phyloP scores from a whole-genome alignment of 805 yeast species.

The Hanseniaspora valbyensis region DNA sequence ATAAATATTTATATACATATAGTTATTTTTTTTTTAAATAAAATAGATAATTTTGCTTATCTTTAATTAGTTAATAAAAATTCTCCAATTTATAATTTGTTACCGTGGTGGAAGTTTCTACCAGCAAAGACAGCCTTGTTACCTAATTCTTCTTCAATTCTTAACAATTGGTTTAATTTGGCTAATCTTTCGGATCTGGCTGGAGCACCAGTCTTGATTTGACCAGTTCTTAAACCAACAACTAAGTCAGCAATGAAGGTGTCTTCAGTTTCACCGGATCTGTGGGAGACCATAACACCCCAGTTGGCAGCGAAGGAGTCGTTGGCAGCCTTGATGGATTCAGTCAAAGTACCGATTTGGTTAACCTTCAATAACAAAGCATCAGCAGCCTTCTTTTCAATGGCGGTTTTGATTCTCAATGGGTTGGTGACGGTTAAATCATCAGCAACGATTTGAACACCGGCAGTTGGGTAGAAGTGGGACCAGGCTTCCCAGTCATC shows the following conservation, averaged over 20 bases:
- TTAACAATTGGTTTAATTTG: conserved; percentile 93
- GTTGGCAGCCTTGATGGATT: conserved; percentile 93
- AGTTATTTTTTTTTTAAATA: not conserved
- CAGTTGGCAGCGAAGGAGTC: conserved; percentile 92
- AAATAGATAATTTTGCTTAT: too few species aligned
- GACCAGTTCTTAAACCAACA: conserved; percentile 97
- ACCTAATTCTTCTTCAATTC: conserved; percentile 98
- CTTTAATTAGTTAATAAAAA: not conserved
- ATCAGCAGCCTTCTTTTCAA: conserved; percentile 90
- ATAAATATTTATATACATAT: not conserved
- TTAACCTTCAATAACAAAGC: conserved; percentile 93
- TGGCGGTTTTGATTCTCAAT: conserved; percentile 84
- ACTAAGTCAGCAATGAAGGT: conserved; percentile 94
- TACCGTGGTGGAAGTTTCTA: conserved; percentile 62
- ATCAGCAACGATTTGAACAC: conserved; percentile 90
- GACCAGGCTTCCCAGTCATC: conserved; percentile 99
- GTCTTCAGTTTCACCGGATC: conserved; percentile 99
- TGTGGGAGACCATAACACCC: conserved; percentile 99
- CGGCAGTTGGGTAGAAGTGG: conserved; percentile 65
- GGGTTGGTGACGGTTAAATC: conserved; percentile 99
- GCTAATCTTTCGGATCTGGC: conserved; percentile 99
- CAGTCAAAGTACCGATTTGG: conserved; percentile 95
- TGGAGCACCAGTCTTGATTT: conserved; percentile 99
- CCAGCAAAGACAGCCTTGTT: conserved; percentile 96
- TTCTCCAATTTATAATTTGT: conserved; percentile 29